Evolutionary conservation across 768 basidiomycete genomes (phyloP), one percentile per base, ranked within the genome.

Genomic region (Suillus clintonianus): DNA sequence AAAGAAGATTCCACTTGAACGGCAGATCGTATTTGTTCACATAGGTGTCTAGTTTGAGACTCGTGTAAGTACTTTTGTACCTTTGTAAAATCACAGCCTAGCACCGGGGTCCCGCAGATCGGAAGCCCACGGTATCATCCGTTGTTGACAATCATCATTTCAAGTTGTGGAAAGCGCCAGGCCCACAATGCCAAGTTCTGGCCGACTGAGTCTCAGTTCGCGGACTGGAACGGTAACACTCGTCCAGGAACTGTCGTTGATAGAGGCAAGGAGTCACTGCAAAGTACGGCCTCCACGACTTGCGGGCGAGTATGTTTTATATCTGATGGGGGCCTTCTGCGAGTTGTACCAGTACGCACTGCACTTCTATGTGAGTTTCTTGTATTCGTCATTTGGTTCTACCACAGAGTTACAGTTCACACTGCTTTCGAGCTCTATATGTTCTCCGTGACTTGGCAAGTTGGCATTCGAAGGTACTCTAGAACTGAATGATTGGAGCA

Each of bases 121-220:
- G 77, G 39, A 75, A 73, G 13, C 68, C 79, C n/a, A n/a, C n/a
- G n/a, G 0, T 94, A 92, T 70, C 76, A 78, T 22, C 93, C 93
- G 0, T 70, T 73, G 54, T 68, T 95, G 37, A 86, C 90, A 1
- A 91, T 94, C 68, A 75, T 91, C 63, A 88, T 94, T n/a, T n/a
- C n/a, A n/a, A n/a, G n/a, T 43, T 94, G 92, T 68, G 92, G 92
- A 71, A 94, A 94, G 73, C 84, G 89, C n/a, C n/a, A n/a, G n/a
- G n/a, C n/a, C 2, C 81, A 81, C 64, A 79, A 81, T 30, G 72
- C 83, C 19, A 82, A 87, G 30, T 86, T 88, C 72, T 91, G 81
- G 72, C 81, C 90, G 0, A 83, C 85, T 0, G 71, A 81, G 30
- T 77, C 80, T 1, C 69, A 79, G 8, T 68, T 79, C 48, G 88